Percentiles rank a stretch among this genome's conserved stretches.
Conservation (phyloP, 2,329 filamentous ascomycete species). For the Fusarium staphyleae region DNA sequence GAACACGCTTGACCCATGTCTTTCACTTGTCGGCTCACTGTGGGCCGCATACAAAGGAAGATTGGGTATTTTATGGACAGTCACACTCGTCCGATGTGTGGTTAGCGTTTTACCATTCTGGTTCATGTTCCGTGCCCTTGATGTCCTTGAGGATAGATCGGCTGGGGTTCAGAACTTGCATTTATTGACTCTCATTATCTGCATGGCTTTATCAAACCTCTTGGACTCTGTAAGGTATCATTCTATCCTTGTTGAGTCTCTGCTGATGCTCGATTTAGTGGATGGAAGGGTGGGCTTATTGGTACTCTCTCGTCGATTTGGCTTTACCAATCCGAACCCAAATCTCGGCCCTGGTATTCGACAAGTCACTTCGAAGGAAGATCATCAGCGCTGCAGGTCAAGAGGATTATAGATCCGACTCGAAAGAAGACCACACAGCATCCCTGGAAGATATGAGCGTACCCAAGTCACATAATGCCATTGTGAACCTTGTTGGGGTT, state of each 20-base stretch:
- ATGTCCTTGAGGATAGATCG: constrained; percentile 63
- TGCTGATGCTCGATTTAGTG: constrained; percentile 47
- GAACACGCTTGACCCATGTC: constrained; percentile 51
- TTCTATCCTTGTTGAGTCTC: not conserved
- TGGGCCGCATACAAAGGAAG: constrained; percentile 61
- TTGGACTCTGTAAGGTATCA: constrained; percentile 49
- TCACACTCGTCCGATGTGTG: constrained; percentile 61
- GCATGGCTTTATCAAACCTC: constrained; percentile 66
- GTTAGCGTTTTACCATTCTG: constrained; percentile 73
- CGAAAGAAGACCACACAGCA: constrained; percentile 57
- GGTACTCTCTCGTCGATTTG: constrained; percentile 68
- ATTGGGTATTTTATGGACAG: constrained; percentile 63
- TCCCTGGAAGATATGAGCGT: constrained; percentile 37
- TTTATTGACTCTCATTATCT: constrained; percentile 72
- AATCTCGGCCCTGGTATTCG: constrained; percentile 74
- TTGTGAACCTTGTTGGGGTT: constrained; percentile 78
- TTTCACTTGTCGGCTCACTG: constrained; percentile 66
- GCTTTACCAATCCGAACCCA: constrained; percentile 72
- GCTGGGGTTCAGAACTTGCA: constrained; percentile 56
- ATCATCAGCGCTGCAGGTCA: constrained; percentile 70
- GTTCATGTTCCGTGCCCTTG: constrained; percentile 69
- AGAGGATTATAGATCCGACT: constrained; percentile 42
- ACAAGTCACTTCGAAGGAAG: constrained; percentile 77
- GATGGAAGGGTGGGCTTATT: constrained; percentile 70
- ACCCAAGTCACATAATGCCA: constrained; percentile 65